These are phyloP conservation scores for Rhodotorula glutinis DNA, from an alignment of 1,284 basidiomycete genomes.

Conservation along the genomic window DNA sequence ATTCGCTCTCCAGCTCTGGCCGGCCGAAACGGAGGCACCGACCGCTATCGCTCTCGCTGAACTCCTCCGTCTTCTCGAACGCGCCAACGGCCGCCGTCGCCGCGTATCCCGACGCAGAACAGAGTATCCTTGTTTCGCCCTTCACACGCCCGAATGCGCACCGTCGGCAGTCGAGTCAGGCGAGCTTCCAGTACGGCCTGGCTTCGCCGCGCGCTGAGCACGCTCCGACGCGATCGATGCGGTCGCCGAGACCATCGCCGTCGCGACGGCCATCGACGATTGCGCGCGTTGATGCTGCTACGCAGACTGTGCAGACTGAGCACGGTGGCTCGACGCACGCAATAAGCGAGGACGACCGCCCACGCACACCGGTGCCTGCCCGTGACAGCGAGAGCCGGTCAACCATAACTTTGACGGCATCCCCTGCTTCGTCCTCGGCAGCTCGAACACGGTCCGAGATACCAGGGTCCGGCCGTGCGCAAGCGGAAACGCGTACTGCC, in stretches of 20 bases:
- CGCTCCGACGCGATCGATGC: not conserved
- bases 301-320: slow-evolving; percentile 14
- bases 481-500: slow-evolving; percentile 30
- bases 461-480: not conserved
- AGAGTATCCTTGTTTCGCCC: slow-evolving; percentile 7
- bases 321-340: too few species aligned
- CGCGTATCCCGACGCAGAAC: slow-evolving; percentile 20
- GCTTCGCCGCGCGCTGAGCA: not conserved
- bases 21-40: slow-evolving; percentile 32
- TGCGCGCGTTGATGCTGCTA: slow-evolving; percentile 15
- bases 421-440: slow-evolving; percentile 8
- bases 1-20: not conserved
- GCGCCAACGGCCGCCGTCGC: not conserved
- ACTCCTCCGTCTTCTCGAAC: slow-evolving; percentile 33
- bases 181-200: slow-evolving; percentile 4
- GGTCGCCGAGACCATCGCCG: not conserved
- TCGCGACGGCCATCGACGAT: not conserved
- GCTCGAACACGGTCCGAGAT: not conserved
- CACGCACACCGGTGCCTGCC: too few species aligned
- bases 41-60: slow-evolving; percentile 35
- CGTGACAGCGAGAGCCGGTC: too few species aligned
- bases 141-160: slow-evolving; percentile 17
- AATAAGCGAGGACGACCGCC: too few species aligned
- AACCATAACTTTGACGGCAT: not conserved
- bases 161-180: slow-evolving; percentile 15